Evolutionary conservation across 805 yeast species (phyloP), one percentile per base, ranked within the genome.

Genomic region (Hermanozyma aechmeae): DNA sequence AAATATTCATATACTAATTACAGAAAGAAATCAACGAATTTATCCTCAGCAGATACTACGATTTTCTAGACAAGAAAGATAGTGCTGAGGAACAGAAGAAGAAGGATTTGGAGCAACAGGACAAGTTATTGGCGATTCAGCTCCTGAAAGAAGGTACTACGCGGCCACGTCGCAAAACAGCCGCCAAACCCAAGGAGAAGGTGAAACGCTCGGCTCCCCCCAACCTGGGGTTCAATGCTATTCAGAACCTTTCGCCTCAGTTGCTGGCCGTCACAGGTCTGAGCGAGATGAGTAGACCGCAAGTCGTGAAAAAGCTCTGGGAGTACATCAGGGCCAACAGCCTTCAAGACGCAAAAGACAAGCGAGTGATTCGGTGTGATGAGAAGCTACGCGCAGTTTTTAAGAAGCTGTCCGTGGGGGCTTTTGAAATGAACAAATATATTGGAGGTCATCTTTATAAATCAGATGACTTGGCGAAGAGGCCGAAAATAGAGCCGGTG

Each of bases 301-400:
- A 78, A 46, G 76, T 79, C 12, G 86, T 80, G 7, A 79, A 79
- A 37, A 52, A 52, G 26, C 48, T 81, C 4, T 82, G 93, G 93
- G 68, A 61, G 10, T 73, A 84, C 50, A 79, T 84, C 32, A 77
- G 75, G 42, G 68, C 50, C 8, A 47, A 79, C 34, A 50, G 69
- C 16, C 51, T 83, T 17, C 93, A 82, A 47, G 73, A 79, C 37
- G 81, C 86, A 1, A 43, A 58, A 2, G 82, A 83, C 50, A 65
- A 68, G 37, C 60, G 89, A 30, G 74, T 73, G 32, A 76, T 83
- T 5, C 12, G 71, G 3, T 78, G 84, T 44, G 85, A 79, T 42
- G 79, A 65, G 1, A 63, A 53, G 32, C 50, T 80, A 56, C 54
- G 52, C 30, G 65, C 63, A 2, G 43, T 82, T 1, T 81, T 81